Evolutionary conservation across 2,329 filamentous ascomycete genomes (phyloP), one percentile per base, ranked within the genome.

Genomic region (Cercospora berteroae): DNA sequence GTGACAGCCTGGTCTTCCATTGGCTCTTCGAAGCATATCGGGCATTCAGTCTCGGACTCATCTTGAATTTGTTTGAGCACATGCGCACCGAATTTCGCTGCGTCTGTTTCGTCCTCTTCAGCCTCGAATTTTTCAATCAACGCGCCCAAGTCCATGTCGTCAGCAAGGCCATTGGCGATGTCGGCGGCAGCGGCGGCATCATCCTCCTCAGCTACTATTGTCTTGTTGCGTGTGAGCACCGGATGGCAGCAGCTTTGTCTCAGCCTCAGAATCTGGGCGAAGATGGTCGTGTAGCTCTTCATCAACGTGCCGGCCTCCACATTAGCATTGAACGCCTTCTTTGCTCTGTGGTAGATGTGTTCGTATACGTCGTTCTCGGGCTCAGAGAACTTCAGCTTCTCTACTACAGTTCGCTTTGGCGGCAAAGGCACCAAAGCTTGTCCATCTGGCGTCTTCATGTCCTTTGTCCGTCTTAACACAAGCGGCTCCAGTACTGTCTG

Each of bases 201-300:
- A 74, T 93, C 90, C 79, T 98, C 95, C 65, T 98, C 94, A 1
- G 92, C 90, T 3, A 96, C 89, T 5, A 97, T 83, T 2, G 89
- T 88, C 73, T 90, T 90, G 75, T 97, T 96, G 33, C 94, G 89
- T 0, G 96, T 95, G 12, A 99, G 85, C 1, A 94, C 83, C 0
- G 95, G 95, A 78, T 99, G 95, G 70, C 95, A 98, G 78, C 95
- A 99, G 1, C 92, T 92, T 76, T 99, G 95, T 1, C 95, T 89
- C 8, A 99, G 87, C 1, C 95, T 91, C 48, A 99, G 81, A 75
- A 99, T 96, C 78, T 99, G 95, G 0, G 95, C 94, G 77, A 99
- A 97, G 70, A 99, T 97, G 62, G 93, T 97, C 0, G 95, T 97
- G 76, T 94, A 99, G 0, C 93, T 94, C 78, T 97, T 97, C 83